A percentile compares a stretch with the other conserved stretches of the same genome.
These are phyloP conservation scores for Ceriops zippeliana DNA, from an alignment of 345 rosid genomes.

Conservation along the genomic window DNA sequence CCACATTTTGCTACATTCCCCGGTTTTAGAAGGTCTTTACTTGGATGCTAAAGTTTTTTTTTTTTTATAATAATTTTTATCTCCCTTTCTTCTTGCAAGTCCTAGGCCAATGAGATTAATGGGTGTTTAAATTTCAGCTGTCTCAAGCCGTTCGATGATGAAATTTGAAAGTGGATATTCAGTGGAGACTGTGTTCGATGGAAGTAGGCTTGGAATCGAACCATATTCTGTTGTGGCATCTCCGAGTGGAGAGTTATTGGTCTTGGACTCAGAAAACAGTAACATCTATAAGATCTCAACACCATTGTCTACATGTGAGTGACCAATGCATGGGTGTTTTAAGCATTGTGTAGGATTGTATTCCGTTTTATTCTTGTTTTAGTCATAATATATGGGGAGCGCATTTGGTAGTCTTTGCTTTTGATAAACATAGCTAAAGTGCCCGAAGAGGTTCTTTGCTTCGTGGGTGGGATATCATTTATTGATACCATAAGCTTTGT, in stretches of 20 bases:
- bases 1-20: conserved; percentile 9
- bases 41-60: too few species aligned
- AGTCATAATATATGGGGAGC: too few species aligned
- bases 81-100: neutral
- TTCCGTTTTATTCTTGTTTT: too few species aligned
- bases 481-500: neutral
- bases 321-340: neutral
- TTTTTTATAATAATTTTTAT: too few species aligned
- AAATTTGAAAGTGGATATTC: conserved; percentile 33
- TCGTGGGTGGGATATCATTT: conserved; percentile 28
- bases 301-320: conserved; percentile 29
- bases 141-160: conserved; percentile 29
- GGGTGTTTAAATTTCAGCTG: conserved; percentile 16
- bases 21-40: neutral
- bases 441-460: conserved; percentile 28
- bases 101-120: conserved; percentile 14
- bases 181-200: conserved; percentile 37
- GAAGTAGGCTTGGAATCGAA: conserved; percentile 31
- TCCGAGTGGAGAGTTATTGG: conserved; percentile 27
- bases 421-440: neutral
- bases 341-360: too few species aligned
- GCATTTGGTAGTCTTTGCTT: neutral
- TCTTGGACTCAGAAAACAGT: conserved; percentile 33
- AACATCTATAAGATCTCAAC: conserved; percentile 32
- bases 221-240: conserved; percentile 21